phyloP scores from a whole-genome alignment of 192 early-diverging fungal species.

The Entomortierella lignicola region DNA sequence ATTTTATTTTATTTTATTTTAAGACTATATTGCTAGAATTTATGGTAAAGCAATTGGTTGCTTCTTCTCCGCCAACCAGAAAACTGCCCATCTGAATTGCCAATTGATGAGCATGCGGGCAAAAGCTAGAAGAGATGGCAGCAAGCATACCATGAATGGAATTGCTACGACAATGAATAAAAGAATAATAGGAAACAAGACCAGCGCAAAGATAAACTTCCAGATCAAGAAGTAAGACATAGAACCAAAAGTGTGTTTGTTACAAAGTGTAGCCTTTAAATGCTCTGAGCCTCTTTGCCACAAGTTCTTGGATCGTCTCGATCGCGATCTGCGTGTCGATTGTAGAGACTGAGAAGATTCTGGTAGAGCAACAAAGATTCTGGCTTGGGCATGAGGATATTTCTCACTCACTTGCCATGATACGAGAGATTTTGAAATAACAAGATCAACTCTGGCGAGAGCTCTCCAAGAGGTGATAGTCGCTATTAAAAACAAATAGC shows the following conservation, averaged over 20 bases:
- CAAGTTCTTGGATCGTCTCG: conserved; percentile 15
- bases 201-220: conserved; percentile 34
- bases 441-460: conserved; percentile 30
- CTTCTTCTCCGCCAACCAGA: conserved; percentile 33
- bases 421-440: conserved; percentile 13
- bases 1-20: conserved; percentile 5
- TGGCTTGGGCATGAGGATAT: conserved; percentile 1
- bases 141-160: conserved; percentile 39
- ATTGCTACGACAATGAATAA: conserved; percentile 18
- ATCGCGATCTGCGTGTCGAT: not conserved
- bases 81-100: conserved; percentile 46
- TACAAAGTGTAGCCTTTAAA: conserved; percentile 8
- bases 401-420: conserved; percentile 5
- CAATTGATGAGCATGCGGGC: conserved; percentile 17
- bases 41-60: conserved; percentile 28
- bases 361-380: conserved; percentile 12
- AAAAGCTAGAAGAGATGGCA: conserved; percentile 25
- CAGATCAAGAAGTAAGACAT: conserved; percentile 41
- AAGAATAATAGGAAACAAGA: conserved; percentile 12
- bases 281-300: conserved; percentile 15
- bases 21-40: not conserved
- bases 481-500: conserved; percentile 29
- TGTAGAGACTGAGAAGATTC: not conserved
- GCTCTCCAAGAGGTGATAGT: conserved; percentile 45
- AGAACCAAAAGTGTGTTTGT: conserved; percentile 20